These are phyloP conservation scores for Talaromyces liani DNA, from an alignment of 495 filamentous ascomycete genomes.

Conservation along the genomic window DNA sequence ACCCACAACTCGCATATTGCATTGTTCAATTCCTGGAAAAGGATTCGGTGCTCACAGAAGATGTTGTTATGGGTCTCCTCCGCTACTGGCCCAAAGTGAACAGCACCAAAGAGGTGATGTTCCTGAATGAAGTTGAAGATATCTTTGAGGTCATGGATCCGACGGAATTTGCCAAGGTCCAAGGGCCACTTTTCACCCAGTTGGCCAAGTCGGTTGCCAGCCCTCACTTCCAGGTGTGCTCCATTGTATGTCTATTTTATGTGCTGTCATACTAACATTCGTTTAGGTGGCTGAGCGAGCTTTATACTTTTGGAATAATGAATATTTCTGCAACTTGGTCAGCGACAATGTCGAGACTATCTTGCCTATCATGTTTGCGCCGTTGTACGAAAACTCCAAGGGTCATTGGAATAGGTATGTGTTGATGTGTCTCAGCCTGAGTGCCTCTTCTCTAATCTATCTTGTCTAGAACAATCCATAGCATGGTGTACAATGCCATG, in stretches of 20 bases:
- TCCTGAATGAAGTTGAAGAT: conserved; percentile 97
- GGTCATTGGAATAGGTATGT: conserved; percentile 96
- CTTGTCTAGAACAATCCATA: conserved; percentile 79
- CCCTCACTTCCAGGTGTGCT: conserved; percentile 84
- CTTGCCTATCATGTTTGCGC: conserved; percentile 98
- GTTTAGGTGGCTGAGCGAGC: conserved; percentile 83
- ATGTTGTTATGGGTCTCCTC: conserved; percentile 88
- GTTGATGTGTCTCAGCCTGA: neutral
- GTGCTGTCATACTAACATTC: neutral
- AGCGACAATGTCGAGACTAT: conserved; percentile 99
- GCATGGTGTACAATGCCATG: conserved; percentile 99
- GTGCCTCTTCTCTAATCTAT: conserved; percentile 11
- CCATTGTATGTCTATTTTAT: neutral
- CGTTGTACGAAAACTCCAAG: conserved; percentile 98
- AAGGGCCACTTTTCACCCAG: conserved; percentile 94
- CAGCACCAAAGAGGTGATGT: conserved; percentile 99
- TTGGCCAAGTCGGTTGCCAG: conserved; percentile 96
- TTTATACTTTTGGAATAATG: conserved; percentile 99
- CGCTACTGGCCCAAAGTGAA: conserved; percentile 99
- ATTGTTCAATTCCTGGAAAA: conserved; percentile 99
- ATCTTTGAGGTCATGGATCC: conserved; percentile 99
- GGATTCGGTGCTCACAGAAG: conserved; percentile 93
- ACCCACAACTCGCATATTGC: conserved; percentile 96
- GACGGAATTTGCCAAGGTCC: conserved; percentile 96
- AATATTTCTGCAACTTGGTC: conserved; percentile 99